phyloP scores from a whole-genome alignment of 2,329 filamentous ascomycete genomes.

The Colletotrichum euphorbiae region DNA sequence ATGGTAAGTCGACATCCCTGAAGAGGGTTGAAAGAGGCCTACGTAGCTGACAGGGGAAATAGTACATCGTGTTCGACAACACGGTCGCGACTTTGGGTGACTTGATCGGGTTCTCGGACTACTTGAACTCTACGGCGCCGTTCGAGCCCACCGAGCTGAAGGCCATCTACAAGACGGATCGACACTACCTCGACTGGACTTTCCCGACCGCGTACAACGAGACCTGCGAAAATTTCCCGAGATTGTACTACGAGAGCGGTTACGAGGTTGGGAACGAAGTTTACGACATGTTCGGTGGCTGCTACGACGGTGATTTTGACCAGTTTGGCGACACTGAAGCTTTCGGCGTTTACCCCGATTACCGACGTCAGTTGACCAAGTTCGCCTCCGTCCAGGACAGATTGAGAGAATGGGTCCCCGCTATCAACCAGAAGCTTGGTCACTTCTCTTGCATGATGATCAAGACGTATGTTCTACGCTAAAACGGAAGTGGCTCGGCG shows the following conservation, averaged over 20 bases:
- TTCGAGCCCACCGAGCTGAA: slow-evolving; percentile 67
- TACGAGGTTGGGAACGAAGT: slow-evolving; percentile 60
- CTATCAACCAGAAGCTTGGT: slow-evolving; percentile 67
- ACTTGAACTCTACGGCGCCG: slow-evolving; percentile 68
- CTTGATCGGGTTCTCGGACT: slow-evolving; percentile 71
- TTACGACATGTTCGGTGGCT: slow-evolving; percentile 61
- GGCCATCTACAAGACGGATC: slow-evolving; percentile 65
- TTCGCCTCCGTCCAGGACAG: slow-evolving; percentile 77
- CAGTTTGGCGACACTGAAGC: slow-evolving; percentile 73
- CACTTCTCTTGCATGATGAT: slow-evolving; percentile 74
- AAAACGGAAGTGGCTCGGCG: neutral
- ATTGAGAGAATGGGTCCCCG: slow-evolving; percentile 71
- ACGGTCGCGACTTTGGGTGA: slow-evolving; percentile 74
- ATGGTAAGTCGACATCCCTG: slow-evolving; percentile 52
- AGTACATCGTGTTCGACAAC: slow-evolving; percentile 76
- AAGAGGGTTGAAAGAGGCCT: neutral
- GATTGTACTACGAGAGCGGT: slow-evolving; percentile 71
- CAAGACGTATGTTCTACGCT: slow-evolving; percentile 47
- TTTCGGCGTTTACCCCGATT: slow-evolving; percentile 72
- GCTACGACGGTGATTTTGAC: slow-evolving; percentile 73
- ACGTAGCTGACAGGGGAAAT: slow-evolving; percentile 70
- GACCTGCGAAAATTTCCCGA: slow-evolving; percentile 65
- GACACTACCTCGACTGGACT: slow-evolving; percentile 69
- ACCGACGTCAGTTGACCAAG: slow-evolving; percentile 72
- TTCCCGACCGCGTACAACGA: slow-evolving; percentile 64